phyloP scores from a whole-genome alignment of 2,329 filamentous ascomycete species.

The Fusarium abutilonis region DNA sequence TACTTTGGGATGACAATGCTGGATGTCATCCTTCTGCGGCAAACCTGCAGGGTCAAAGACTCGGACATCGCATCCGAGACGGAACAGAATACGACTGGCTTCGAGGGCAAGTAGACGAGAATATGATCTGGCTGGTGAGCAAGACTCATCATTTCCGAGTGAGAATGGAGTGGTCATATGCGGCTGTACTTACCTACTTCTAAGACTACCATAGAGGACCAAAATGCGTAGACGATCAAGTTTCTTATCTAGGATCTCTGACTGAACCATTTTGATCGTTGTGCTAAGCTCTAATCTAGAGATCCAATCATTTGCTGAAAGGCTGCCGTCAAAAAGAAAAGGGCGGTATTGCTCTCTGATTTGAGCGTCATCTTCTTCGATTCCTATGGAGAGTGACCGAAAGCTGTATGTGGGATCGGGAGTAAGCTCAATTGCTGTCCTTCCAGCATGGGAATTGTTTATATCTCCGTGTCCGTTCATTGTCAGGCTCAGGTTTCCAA shows the following conservation, averaged over 20 bases:
- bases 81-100: conserved; percentile 67
- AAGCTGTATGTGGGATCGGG: conserved; percentile 41
- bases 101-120: conserved; percentile 69
- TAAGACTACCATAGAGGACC: conserved; percentile 69
- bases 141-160: not conserved
- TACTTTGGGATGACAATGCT: conserved; percentile 67
- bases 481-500: not conserved
- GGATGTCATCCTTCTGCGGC: conserved; percentile 70
- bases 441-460: conserved; percentile 47
- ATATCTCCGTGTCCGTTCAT: conserved; percentile 48
- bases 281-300: conserved; percentile 64
- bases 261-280: conserved; percentile 60
- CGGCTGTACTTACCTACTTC: conserved; percentile 48
- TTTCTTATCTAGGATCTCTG: conserved; percentile 52
- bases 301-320: conserved; percentile 63
- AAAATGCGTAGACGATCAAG: conserved; percentile 61
- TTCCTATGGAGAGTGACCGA: not conserved
- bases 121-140: conserved; percentile 58
- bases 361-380: not conserved
- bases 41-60: conserved; percentile 67
- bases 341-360: not conserved
- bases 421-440: conserved; percentile 29
- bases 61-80: conserved; percentile 73
- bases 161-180: not conserved
- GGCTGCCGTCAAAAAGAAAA: conserved; percentile 47